Evolutionary conservation across 2,329 filamentous ascomycete genomes (phyloP).

Genomic region (Colletotrichum limetticola): DNA sequence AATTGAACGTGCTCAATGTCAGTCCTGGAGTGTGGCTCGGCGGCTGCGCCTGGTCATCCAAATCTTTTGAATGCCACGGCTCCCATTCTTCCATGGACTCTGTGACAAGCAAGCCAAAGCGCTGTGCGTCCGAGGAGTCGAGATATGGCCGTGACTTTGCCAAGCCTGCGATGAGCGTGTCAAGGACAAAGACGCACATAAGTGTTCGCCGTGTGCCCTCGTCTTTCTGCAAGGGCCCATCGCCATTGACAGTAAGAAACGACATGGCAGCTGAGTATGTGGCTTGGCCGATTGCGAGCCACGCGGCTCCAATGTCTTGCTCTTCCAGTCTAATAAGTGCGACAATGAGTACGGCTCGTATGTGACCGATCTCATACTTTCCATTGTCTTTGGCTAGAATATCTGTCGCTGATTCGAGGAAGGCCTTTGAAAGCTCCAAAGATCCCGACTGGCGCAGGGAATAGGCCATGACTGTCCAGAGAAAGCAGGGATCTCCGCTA

Average conservation of each 20-base stretch:
- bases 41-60: neutral
- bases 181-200: slow-evolving; percentile 19
- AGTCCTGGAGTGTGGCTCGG: neutral
- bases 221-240: neutral
- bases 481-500: neutral
- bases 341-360: slow-evolving; percentile 13
- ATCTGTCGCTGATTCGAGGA: neutral
- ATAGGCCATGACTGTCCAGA: slow-evolving; percentile 29
- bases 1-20: slow-evolving; percentile 13
- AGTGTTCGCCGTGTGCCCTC: neutral
- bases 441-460: neutral
- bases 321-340: slow-evolving; percentile 6
- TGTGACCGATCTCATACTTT: neutral
- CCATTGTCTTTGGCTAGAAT: neutral
- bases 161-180: slow-evolving; percentile 20
- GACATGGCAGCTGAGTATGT: neutral
- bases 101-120: neutral
- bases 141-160: slow-evolving; percentile 15
- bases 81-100: slow-evolving; percentile 20
- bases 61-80: neutral
- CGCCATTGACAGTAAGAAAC: neutral
- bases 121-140: neutral
- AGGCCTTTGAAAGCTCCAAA: neutral
- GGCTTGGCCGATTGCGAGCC: slow-evolving; percentile 20
- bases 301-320: slow-evolving; percentile 3